phyloP scores from a whole-genome alignment of 495 filamentous ascomycete genomes.

The Podospora pseudopauciseta region DNA sequence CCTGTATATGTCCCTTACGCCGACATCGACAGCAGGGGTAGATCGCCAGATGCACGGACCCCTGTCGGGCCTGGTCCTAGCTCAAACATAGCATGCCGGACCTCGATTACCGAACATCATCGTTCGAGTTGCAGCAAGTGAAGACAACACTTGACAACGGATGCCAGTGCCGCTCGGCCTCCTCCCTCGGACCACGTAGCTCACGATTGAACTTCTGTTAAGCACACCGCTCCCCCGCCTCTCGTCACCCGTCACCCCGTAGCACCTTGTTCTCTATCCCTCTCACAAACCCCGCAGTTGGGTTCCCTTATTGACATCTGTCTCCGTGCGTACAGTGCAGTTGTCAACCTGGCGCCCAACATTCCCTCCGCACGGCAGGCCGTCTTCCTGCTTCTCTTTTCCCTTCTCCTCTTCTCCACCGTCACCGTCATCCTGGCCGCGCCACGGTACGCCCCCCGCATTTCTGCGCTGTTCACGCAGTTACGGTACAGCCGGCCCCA shows the following conservation, averaged over 20 bases:
- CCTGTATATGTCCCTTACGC: too few relatives aligned
- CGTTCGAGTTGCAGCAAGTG: background rate
- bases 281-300: constrained; percentile 1
- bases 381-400: constrained; percentile 48
- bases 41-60: background rate
- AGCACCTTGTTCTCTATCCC: background rate
- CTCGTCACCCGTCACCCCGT: background rate
- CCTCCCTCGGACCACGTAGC: background rate
- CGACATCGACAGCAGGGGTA: background rate
- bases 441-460: constrained; percentile 58
- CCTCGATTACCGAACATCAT: background rate
- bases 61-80: background rate
- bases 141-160: background rate
- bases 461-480: constrained; percentile 59
- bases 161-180: background rate
- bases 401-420: constrained; percentile 59
- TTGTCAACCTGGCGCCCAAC: constrained; percentile 42
- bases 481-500: constrained; percentile 34
- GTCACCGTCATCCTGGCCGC: constrained; percentile 74
- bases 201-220: background rate
- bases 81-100: background rate
- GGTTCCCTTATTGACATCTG: background rate
- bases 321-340: background rate
- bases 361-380: constrained; percentile 36
- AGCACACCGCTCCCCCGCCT: background rate